Percentiles rank a stretch among this genome's conserved stretches.
phyloP scores from a whole-genome alignment of 2,329 filamentous ascomycete species.

The Clarireedia paspali region DNA sequence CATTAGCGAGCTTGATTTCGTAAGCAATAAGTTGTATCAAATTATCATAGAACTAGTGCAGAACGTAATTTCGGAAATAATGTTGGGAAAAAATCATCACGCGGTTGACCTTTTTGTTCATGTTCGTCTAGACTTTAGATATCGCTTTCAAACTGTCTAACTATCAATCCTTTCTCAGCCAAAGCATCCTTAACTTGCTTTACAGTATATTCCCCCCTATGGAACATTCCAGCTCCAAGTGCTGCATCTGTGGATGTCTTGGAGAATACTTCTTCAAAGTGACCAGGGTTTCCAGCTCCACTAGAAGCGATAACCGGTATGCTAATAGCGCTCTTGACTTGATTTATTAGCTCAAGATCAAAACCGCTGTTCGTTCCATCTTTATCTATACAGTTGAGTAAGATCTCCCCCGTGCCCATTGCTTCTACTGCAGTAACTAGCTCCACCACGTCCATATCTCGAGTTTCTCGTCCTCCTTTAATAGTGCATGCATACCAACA shows the following conservation, averaged over 20 bases:
- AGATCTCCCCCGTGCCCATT: constrained; percentile 89
- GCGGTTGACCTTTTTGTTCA: too few species aligned
- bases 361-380: constrained; percentile 94
- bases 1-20: too few species aligned
- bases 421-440: constrained; percentile 84
- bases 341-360: constrained; percentile 81
- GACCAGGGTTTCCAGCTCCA: constrained; percentile 77
- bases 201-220: constrained; percentile 90
- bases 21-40: too few species aligned
- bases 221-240: constrained; percentile 94
- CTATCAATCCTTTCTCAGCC: constrained; percentile 59
- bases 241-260: constrained; percentile 85
- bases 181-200: constrained; percentile 86
- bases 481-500: constrained; percentile 99
- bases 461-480: constrained; percentile 89
- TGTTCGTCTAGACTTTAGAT: constrained; percentile 9
- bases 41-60: too few species aligned
- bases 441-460: constrained; percentile 87
- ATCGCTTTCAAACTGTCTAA: constrained; percentile 64
- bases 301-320: constrained; percentile 96
- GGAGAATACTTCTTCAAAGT: constrained; percentile 87
- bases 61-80: too few species aligned
- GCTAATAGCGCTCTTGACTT: constrained; percentile 78
- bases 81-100: too few species aligned
- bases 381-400: constrained; percentile 96